Evolutionary conservation across 805 yeast species (phyloP).

Genomic region (Lachancea cidri): DNA sequence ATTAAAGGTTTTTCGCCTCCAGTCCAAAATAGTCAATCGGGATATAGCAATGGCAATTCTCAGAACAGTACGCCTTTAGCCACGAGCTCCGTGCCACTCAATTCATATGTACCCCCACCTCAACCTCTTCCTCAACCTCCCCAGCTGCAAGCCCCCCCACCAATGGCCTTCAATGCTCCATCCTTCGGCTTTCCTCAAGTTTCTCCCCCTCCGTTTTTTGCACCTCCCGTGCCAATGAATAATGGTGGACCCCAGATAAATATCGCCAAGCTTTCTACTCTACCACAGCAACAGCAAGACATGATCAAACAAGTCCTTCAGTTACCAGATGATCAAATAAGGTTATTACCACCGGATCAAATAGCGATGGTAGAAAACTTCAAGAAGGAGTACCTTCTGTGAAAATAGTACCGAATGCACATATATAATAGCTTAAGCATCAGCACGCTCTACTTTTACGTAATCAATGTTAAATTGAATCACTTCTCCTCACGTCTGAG

Average conservation of each 20-base stretch:
- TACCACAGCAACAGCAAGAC: slow-evolving; percentile 54
- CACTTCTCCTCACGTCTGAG: too few species aligned
- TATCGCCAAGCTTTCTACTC: slow-evolving; percentile 42
- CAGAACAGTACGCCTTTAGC: slow-evolving; percentile 8
- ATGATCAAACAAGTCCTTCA: slow-evolving; percentile 33
- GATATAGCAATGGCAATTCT: slow-evolving; percentile 7
- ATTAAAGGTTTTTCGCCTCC: slow-evolving; percentile 7
- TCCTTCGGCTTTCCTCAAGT: neutral
- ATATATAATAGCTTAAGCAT: too few species aligned
- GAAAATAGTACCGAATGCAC: too few species aligned
- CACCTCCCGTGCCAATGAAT: slow-evolving; percentile 14
- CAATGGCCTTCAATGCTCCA: slow-evolving; percentile 4
- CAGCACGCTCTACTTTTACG: too few species aligned
- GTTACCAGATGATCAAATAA: slow-evolving; percentile 7
- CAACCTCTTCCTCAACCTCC: slow-evolving; percentile 13
- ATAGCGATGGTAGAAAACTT: slow-evolving; percentile 9
- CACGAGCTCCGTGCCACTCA: slow-evolving; percentile 10
- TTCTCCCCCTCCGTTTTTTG: slow-evolving; percentile 5
- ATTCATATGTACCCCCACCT: slow-evolving; percentile 8
- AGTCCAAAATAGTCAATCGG: neutral
- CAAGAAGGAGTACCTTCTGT: slow-evolving; percentile 8
- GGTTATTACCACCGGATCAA: slow-evolving; percentile 9
- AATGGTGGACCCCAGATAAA: slow-evolving; percentile 40
- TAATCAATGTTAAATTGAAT: too few species aligned
- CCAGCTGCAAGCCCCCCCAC: slow-evolving; percentile 16